A percentile compares a stretch with the other conserved stretches of the same genome.
These are phyloP conservation scores for Daldinia concentrica DNA, from an alignment of 495 filamentous ascomycete species.

Conservation along the genomic window DNA sequence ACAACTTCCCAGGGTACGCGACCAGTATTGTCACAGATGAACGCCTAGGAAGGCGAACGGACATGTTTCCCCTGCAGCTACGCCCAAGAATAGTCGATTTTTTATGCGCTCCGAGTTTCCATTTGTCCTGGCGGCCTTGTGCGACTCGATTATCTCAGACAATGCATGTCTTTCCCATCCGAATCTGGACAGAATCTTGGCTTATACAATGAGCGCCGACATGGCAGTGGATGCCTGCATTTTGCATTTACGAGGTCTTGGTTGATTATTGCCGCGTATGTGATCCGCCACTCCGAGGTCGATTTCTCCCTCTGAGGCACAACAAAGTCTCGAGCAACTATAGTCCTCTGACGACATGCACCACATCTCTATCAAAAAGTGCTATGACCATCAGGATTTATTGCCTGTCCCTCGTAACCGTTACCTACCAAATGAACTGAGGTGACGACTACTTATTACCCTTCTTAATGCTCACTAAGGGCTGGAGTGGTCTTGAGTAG, in stretches of 20 bases:
- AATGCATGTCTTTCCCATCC: slow-evolving; percentile 24
- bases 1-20: not conserved
- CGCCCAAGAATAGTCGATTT: slow-evolving; percentile 5
- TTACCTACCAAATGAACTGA: not conserved
- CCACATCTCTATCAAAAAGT: not conserved
- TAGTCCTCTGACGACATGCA: not conserved
- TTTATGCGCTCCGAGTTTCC: slow-evolving; percentile 10
- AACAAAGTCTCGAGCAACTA: not conserved
- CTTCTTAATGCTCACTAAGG: not conserved
- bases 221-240: slow-evolving; percentile 6
- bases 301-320: not conserved
- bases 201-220: slow-evolving; percentile 7
- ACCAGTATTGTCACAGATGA: slow-evolving; percentile 13
- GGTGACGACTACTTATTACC: not conserved
- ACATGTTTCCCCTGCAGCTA: slow-evolving; percentile 25
- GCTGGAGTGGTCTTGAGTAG: slow-evolving; percentile 3
- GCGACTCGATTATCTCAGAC: slow-evolving; percentile 26
- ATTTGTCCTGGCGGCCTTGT: slow-evolving; percentile 14
- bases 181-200: not conserved
- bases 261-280: slow-evolving; percentile 14
- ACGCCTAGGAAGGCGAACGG: not conserved
- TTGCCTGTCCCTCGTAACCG: not conserved
- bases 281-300: not conserved
- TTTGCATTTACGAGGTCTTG: slow-evolving; percentile 11
- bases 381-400: not conserved